Base-by-base conservation (phyloP, 164 flowering plant species). In the Aristolochia contorta region DNA sequence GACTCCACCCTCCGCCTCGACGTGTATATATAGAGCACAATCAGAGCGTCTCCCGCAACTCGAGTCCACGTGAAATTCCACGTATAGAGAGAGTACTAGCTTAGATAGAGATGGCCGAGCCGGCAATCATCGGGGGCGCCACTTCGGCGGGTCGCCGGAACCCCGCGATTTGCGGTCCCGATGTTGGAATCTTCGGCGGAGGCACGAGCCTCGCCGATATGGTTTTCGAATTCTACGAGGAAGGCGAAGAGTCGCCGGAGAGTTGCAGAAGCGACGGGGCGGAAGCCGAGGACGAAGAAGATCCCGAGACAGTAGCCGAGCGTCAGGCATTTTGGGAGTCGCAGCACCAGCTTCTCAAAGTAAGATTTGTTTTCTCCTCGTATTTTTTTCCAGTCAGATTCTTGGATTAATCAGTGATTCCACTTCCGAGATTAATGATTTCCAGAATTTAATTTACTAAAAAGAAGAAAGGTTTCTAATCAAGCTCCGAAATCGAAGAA, bases 151-250 rank as follows among this genome's bases (percentile, higher is more conserved):
- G 7, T 37, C 43, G 43, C 12, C 43, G 30, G 30, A 27, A 27
- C 2, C 3, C 30, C 30, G 30, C 43, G 43, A 10, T 37, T 37
- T 37, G 1, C 43, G 43, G 43, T 8, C 1, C 12, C 10, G 43
- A 37, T 37, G 9, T 10, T 1, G 43, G 12, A 37, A 4, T 37
- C 43, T 37, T 37, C 54, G 77, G 57, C 15, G 77, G 64, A 41
- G 67, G 64, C 60, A 57, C 63, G 23, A 75, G 72, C 33, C 56
- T 74, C 23, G 68, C 66, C 19, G 85, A 77, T 43, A 73, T 82
- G 71, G 75, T 75, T 10, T 69, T 82, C 24, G 84, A 76, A 69
- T 79, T 79, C 56, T 65, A 79, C 1, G 74, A 75, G n/a, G 66
- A 69, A 24, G 65, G 50, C 0, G 65, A 62, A 27, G 71, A 49